Evolutionary conservation across 2,329 filamentous ascomycete genomes (phyloP).

Genomic region (Grosmannia clavigera): DNA sequence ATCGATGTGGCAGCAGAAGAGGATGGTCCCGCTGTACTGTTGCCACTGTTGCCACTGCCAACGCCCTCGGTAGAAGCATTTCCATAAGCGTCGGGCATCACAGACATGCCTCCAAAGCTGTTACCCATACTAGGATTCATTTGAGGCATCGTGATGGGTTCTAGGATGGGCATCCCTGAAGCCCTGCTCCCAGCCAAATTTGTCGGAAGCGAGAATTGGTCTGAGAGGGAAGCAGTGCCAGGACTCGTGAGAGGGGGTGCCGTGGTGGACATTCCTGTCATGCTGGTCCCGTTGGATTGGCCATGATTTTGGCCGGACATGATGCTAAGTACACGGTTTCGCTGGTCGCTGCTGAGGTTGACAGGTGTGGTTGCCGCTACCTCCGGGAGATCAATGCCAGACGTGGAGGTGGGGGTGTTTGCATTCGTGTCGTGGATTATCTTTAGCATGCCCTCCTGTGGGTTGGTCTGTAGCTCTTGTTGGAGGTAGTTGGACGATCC

Average conservation of each 20-base stretch:
- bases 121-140: background rate
- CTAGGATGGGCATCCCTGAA: background rate
- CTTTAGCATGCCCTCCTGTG: conserved; percentile 51
- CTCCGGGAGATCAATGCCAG: conserved; percentile 39
- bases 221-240: background rate
- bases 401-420: conserved; percentile 25
- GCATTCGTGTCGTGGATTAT: conserved; percentile 54
- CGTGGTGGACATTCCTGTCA: background rate
- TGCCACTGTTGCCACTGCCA: background rate
- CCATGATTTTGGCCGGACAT: conserved; percentile 37
- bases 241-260: background rate
- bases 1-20: conserved; percentile 12
- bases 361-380: conserved; percentile 43
- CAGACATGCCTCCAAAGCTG: background rate
- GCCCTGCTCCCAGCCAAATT: background rate
- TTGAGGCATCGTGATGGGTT: background rate
- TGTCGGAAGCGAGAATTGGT: background rate
- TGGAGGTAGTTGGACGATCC: conserved; percentile 34
- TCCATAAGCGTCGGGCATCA: background rate
- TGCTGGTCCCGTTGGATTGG: conserved; percentile 7
- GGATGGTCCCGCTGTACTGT: background rate
- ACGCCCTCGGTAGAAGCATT: background rate
- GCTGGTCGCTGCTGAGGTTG: conserved; percentile 44
- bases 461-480: conserved; percentile 43
- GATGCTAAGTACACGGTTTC: conserved; percentile 44